A percentile compares a stretch with the other conserved stretches of the same genome.
These are phyloP conservation scores for Trichosporon sp. DNA, from an alignment of 1,284 basidiomycete species.

Conservation along the genomic window DNA sequence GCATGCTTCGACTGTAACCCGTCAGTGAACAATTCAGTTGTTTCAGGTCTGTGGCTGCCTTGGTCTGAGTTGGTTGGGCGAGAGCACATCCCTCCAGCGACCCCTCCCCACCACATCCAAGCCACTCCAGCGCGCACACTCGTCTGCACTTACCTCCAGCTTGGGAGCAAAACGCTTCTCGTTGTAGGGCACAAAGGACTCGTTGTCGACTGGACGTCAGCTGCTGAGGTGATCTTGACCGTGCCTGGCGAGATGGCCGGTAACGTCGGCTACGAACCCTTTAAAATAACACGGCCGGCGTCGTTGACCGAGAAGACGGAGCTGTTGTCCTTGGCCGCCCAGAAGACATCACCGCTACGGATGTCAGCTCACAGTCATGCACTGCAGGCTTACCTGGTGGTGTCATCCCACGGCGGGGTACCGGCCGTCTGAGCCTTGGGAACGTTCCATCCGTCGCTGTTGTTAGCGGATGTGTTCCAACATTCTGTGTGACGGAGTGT, in stretches of 20 bases:
- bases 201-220: constrained; percentile 40
- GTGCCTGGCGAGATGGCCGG: constrained; percentile 60
- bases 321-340: constrained; percentile 47
- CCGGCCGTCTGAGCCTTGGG: constrained; percentile 20
- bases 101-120: no score
- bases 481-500: not conserved
- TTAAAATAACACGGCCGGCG: constrained; percentile 75
- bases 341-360: constrained; percentile 64
- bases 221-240: not conserved
- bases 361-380: not conserved
- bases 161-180: constrained; percentile 72
- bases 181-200: constrained; percentile 57
- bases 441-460: constrained; percentile 39
- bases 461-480: constrained; percentile 6
- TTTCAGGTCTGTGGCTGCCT: not conserved
- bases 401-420: constrained; percentile 46
- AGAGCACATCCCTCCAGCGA: no score
- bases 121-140: not conserved
- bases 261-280: constrained; percentile 56
- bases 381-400: constrained; percentile 47
- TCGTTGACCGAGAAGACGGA: constrained; percentile 63
- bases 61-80: no score
- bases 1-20: constrained; percentile 60
- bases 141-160: constrained; percentile 50
- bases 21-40: not conserved